Evolutionary conservation across 2,329 filamentous ascomycete genomes (phyloP).

Genomic region (Gnomoniopsis smithogilvyi): DNA sequence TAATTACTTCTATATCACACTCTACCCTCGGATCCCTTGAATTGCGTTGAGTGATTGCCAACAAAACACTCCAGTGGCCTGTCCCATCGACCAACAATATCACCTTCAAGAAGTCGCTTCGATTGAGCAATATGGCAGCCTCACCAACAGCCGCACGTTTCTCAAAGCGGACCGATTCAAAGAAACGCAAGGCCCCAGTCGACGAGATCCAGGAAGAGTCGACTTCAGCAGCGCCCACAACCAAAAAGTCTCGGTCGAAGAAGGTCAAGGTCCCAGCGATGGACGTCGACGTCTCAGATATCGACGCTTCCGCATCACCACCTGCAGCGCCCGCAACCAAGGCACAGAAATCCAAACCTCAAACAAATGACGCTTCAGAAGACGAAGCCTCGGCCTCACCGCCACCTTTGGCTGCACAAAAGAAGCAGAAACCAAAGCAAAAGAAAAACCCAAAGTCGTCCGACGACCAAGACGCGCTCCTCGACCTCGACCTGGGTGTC

Average conservation of each 20-base stretch:
- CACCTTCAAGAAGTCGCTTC: slow-evolving; percentile 3
- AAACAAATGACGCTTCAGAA: not conserved
- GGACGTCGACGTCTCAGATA: slow-evolving; percentile 30
- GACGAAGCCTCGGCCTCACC: not conserved
- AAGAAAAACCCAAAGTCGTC: slow-evolving; percentile 31
- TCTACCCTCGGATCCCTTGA: too few species aligned
- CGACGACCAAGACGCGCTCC: slow-evolving; percentile 50
- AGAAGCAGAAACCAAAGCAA: slow-evolving; percentile 44
- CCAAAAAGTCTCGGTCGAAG: slow-evolving; percentile 34
- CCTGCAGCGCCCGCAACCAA: not conserved
- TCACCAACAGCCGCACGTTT: slow-evolving; percentile 1
- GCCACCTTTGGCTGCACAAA: not conserved
- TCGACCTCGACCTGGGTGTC: slow-evolving; percentile 69
- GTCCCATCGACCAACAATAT: not conserved
- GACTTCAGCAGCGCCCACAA: slow-evolving; percentile 1
- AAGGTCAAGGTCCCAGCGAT: slow-evolving; percentile 54
- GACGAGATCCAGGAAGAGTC: slow-evolving; percentile 32
- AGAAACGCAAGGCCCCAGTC: slow-evolving; percentile 53
- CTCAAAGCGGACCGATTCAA: slow-evolving; percentile 31
- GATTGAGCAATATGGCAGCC: not conserved
- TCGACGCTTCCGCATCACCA: not conserved
- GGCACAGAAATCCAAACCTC: slow-evolving; percentile 44
- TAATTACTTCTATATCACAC: not conserved
- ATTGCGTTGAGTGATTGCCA: not conserved
- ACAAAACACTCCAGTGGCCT: too few species aligned